Percentiles rank a stretch among this genome's conserved stretches.
Evolutionary conservation across 352 stramenopile genomes (phyloP).

Genomic region (Globisporangium paroecandrum): DNA sequence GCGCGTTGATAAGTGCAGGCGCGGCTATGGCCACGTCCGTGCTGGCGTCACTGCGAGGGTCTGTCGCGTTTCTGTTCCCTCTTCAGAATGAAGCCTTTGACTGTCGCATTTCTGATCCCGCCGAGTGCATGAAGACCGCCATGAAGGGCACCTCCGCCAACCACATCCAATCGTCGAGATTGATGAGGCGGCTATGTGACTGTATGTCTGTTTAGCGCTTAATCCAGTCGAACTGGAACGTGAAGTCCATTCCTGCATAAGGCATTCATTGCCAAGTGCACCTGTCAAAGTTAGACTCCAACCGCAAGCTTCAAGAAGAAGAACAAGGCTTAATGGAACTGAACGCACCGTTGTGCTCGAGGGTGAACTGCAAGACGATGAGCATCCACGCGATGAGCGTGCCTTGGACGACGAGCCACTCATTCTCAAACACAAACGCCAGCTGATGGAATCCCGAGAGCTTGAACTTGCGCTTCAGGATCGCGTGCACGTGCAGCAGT

Average conservation of each 20-base stretch:
- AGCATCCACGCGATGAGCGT: constrained; percentile 2
- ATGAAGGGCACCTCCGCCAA: background rate
- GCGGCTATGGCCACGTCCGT: background rate
- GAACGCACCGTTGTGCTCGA: constrained; percentile 2
- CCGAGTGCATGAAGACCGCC: background rate
- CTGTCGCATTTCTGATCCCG: constrained; percentile 10
- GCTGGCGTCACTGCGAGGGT: constrained; percentile 2
- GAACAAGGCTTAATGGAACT: background rate
- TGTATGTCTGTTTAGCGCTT: background rate
- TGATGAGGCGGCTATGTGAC: background rate
- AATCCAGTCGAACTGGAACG: constrained; percentile 1
- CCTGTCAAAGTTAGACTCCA: background rate
- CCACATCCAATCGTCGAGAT: background rate
- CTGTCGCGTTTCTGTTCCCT: constrained; percentile 1
- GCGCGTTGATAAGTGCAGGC: background rate
- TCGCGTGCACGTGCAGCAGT: constrained; percentile 1
- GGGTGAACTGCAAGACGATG: constrained; percentile 5
- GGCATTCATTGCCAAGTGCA: background rate
- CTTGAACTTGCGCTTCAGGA: constrained; percentile 3
- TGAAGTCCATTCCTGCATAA: constrained; percentile 4
- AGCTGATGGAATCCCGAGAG: constrained; percentile 4
- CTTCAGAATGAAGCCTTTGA: background rate
- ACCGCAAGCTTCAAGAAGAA: background rate
- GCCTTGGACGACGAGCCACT: constrained; percentile 5
- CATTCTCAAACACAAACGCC: constrained; percentile 6